phyloP scores from a whole-genome alignment of 805 yeast genomes.

The Yarrowia yakushimensis region DNA sequence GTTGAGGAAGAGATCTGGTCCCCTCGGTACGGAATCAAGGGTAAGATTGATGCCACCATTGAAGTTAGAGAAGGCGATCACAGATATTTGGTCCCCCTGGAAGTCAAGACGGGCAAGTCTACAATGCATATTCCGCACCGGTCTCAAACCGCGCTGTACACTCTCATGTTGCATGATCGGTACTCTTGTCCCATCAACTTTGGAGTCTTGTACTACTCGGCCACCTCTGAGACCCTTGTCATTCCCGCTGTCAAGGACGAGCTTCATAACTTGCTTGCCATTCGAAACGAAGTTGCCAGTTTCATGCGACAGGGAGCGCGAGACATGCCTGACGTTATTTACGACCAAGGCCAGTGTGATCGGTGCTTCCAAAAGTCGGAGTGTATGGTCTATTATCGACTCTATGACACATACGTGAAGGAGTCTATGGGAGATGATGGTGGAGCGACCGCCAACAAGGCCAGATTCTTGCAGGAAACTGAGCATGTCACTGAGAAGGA shows the following conservation, averaged over 20 bases:
- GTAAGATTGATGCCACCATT: constrained; percentile 83
- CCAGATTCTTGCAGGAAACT: constrained; percentile 37
- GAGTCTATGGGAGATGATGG: constrained; percentile 49
- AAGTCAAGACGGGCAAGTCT: constrained; percentile 76
- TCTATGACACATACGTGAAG: constrained; percentile 57
- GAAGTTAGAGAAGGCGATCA: constrained; percentile 50
- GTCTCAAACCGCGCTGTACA: constrained; percentile 82
- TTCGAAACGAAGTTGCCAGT: constrained; percentile 66
- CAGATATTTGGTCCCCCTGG: constrained; percentile 65
- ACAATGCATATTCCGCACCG: constrained; percentile 62
- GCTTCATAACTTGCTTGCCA: constrained; percentile 61
- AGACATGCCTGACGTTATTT: constrained; percentile 29
- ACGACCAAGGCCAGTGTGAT: constrained; percentile 39
- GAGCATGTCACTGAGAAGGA: constrained; percentile 50
- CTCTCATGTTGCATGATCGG: constrained; percentile 72
- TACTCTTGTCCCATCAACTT: constrained; percentile 65
- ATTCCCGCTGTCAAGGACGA: constrained; percentile 55
- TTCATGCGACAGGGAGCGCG: constrained; percentile 45
- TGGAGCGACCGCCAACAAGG: constrained; percentile 9
- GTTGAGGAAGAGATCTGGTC: constrained; percentile 92
- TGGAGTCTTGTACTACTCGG: constrained; percentile 72
- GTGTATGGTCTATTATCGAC: constrained; percentile 59
- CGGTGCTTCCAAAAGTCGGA: constrained; percentile 52
- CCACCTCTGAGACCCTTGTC: constrained; percentile 51
- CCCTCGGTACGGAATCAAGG: constrained; percentile 83